These are phyloP conservation scores for Angomonas deanei DNA, from an alignment of 208 protist species.

Conservation along the genomic window DNA sequence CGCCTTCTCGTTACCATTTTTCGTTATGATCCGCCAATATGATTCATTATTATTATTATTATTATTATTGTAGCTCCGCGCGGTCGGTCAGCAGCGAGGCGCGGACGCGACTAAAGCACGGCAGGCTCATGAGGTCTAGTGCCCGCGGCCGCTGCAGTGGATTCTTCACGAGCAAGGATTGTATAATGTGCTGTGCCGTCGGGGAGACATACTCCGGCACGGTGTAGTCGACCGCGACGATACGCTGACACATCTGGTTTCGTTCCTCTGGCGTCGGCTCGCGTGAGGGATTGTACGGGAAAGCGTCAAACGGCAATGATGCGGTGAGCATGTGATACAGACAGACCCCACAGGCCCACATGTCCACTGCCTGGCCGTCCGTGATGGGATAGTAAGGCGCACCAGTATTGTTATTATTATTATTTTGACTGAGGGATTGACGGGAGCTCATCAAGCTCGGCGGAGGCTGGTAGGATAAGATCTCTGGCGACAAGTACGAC, in stretches of 20 bases:
- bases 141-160: conserved; percentile 31
- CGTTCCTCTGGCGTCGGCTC: conserved; percentile 20
- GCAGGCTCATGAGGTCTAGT: conserved; percentile 27
- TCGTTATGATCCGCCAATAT: neutral
- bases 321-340: conserved; percentile 89
- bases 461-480: conserved; percentile 40
- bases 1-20: neutral
- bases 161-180: conserved; percentile 30
- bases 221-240: conserved; percentile 46
- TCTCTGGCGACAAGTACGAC: conserved; percentile 76
- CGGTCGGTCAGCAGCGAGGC: neutral
- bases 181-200: conserved; percentile 30
- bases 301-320: conserved; percentile 71
- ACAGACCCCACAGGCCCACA: conserved; percentile 91
- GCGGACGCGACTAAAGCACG: conserved; percentile 2
- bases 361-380: conserved; percentile 86
- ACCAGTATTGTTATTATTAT: neutral
- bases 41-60: neutral
- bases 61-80: neutral
- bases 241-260: conserved; percentile 41
- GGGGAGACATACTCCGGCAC: conserved; percentile 41
- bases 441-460: conserved; percentile 21
- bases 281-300: conserved; percentile 11
- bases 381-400: conserved; percentile 13
- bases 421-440: conserved; percentile 1